Base-by-base conservation (phyloP, 2,329 filamentous ascomycete species). In the Claviceps sp. region DNA sequence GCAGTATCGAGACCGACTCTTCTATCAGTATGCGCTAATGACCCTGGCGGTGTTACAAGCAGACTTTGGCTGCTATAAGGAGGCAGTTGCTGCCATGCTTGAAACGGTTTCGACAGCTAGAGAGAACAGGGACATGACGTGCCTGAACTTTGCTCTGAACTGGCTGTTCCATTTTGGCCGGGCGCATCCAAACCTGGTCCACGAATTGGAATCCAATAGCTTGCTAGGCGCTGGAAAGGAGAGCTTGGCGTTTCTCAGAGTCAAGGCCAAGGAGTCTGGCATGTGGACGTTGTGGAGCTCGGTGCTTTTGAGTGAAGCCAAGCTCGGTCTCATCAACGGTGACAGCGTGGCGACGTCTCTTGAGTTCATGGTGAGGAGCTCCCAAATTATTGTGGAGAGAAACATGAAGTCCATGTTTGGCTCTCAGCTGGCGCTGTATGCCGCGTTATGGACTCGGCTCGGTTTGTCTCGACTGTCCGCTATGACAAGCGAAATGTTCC, bases 101-200 rank as follows among this genome's bases (percentile, higher is more conserved):
- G 93, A 97, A 66, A 90, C 91, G 0, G 89, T 98, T 37, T 84
- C 90, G 0, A 95, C 89, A n/a, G 93, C 93, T 0, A 76, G 91
- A 55, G 93, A 97, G 66, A 95, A 94, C 59, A 84, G 89, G 57
- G 93, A 98, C 63, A 87, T 88, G 74, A 83, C 80, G 4, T 97
- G 93, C 63, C 75, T 98, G 52, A 97, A 96, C 66, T 97, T 95
- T 68, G 87, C 89, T 37, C 78, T 98, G 55, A 95, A 89, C 62
- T 98, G 93, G 93, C 75, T 97, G 2, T 94, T 94, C 61, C 88
- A 96, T 63, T 94, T 96, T 60, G 86, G 85, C n/a, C 87, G 88
- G 61, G 82, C 86, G 0, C 89, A 91, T 59, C 86, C 89, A 0
- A 75, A 81, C 50, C 76, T 88, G n/a, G 81, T 89, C 58, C 78